Evolutionary conservation across 2,329 filamentous ascomycete genomes (phyloP).

Genomic region (Pseudophaeomoniella oleicola): DNA sequence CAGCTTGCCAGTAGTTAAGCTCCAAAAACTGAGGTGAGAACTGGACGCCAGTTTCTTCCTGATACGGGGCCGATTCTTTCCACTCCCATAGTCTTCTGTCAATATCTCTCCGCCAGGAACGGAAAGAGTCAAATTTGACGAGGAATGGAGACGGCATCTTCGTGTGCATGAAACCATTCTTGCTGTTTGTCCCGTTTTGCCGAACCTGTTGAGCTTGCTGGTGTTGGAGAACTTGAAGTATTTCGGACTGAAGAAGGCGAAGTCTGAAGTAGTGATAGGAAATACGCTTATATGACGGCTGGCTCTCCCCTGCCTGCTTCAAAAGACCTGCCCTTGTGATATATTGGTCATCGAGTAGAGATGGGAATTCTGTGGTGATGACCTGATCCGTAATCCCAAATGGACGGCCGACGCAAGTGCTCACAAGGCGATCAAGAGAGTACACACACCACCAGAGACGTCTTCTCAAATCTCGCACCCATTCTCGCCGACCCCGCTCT

Average conservation of each 20-base stretch:
- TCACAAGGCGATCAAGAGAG: constrained; percentile 85
- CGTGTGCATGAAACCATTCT: constrained; percentile 62
- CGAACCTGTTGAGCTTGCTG: constrained; percentile 74
- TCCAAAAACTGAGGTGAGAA: constrained; percentile 86
- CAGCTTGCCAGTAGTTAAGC: constrained; percentile 93
- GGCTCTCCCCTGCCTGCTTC: constrained; percentile 39
- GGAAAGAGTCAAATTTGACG: constrained; percentile 68
- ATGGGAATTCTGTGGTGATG: constrained; percentile 90
- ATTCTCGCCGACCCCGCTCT: constrained; percentile 59
- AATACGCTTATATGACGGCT: constrained; percentile 77
- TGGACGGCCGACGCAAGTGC: constrained; percentile 80
- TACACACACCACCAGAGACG: constrained; percentile 97
- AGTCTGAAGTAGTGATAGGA: constrained; percentile 86
- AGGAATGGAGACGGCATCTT: constrained; percentile 75
- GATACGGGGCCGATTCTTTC: constrained; percentile 69
- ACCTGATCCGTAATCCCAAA: constrained; percentile 94
- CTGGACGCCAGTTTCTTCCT: constrained; percentile 66
- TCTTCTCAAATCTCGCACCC: constrained; percentile 70
- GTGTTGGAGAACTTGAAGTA: constrained; percentile 83
- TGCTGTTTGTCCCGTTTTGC: constrained; percentile 45
- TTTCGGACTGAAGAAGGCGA: constrained; percentile 81
- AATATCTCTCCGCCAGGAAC: constrained; percentile 77
- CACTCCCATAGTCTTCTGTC: constrained; percentile 71
- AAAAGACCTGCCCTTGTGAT: constrained; percentile 63
- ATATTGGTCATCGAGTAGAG: constrained; percentile 70